phyloP scores from a whole-genome alignment of 352 stramenopile genomes.

The Peronospora destructor region DNA sequence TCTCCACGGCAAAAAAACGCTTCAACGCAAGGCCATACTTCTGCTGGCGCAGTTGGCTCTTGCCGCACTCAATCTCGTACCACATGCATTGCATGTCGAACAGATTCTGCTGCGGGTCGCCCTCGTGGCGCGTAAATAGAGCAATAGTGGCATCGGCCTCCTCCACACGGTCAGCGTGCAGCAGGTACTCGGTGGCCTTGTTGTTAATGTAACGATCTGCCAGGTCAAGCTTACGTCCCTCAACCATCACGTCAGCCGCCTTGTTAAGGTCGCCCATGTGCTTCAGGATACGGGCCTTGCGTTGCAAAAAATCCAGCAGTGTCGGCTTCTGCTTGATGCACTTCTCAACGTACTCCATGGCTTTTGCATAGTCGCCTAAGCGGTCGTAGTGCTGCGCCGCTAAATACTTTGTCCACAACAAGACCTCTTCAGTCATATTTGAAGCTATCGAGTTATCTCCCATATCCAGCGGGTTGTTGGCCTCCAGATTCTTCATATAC shows the following conservation, averaged over 20 bases:
- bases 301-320: slow-evolving; percentile 91
- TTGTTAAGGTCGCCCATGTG: slow-evolving; percentile 85
- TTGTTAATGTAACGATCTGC: slow-evolving; percentile 99
- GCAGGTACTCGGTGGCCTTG: slow-evolving; percentile 95
- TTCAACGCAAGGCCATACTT: slow-evolving; percentile 88
- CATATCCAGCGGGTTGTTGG: slow-evolving; percentile 46
- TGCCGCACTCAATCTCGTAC: slow-evolving; percentile 92
- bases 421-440: slow-evolving; percentile 28
- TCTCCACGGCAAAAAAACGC: slow-evolving; percentile 91
- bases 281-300: slow-evolving; percentile 92
- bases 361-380: slow-evolving; percentile 78
- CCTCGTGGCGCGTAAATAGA: slow-evolving; percentile 95
- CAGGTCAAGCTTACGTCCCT: slow-evolving; percentile 91
- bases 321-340: slow-evolving; percentile 90
- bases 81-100: slow-evolving; percentile 99
- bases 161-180: slow-evolving; percentile 89
- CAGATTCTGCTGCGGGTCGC: slow-evolving; percentile 94
- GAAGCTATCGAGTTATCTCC: slow-evolving; percentile 28
- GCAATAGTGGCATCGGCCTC: slow-evolving; percentile 92
- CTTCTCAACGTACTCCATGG: slow-evolving; percentile 86
- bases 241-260: slow-evolving; percentile 89
- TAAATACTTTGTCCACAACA: slow-evolving; percentile 91
- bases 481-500: slow-evolving; percentile 74
- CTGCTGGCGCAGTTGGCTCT: slow-evolving; percentile 51
- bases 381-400: slow-evolving; percentile 90